Conservation (phyloP, 2,329 filamentous ascomycete species). For the Colletotrichum sp. region DNA sequence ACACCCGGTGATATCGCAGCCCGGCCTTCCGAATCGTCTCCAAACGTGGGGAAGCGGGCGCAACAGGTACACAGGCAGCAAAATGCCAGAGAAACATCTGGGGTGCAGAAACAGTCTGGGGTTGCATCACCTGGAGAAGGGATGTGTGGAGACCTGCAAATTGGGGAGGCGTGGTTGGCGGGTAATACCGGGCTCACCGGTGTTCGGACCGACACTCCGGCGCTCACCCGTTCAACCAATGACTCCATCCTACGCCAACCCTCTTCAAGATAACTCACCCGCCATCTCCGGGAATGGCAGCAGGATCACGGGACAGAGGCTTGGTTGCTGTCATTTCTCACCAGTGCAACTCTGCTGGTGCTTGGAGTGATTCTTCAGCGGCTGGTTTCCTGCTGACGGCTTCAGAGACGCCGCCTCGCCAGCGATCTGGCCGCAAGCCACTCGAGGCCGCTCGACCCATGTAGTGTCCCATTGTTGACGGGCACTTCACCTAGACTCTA, state of each 20-base stretch:
- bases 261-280: conserved; percentile 3
- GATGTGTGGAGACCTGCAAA: neutral
- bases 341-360: neutral
- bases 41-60: neutral
- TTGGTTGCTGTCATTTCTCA: neutral
- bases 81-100: conserved; percentile 8
- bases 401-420: neutral
- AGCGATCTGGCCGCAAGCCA: neutral
- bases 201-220: conserved; percentile 20
- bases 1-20: neutral
- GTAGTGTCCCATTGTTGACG: neutral
- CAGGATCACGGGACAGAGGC: neutral
- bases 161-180: conserved; percentile 18
- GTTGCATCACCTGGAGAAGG: conserved; percentile 6
- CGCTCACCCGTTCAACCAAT: conserved; percentile 2
- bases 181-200: conserved; percentile 16
- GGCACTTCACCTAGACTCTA: neutral
- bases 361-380: neutral
- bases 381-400: neutral
- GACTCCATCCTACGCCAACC: conserved; percentile 4
- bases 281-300: conserved; percentile 5
- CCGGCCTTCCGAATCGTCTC: neutral
- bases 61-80: neutral
- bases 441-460: neutral
- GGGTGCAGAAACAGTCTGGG: conserved; percentile 19